Base-by-base conservation (phyloP, 176 grass and related monocot species). In the Alloteropsis semialata region DNA sequence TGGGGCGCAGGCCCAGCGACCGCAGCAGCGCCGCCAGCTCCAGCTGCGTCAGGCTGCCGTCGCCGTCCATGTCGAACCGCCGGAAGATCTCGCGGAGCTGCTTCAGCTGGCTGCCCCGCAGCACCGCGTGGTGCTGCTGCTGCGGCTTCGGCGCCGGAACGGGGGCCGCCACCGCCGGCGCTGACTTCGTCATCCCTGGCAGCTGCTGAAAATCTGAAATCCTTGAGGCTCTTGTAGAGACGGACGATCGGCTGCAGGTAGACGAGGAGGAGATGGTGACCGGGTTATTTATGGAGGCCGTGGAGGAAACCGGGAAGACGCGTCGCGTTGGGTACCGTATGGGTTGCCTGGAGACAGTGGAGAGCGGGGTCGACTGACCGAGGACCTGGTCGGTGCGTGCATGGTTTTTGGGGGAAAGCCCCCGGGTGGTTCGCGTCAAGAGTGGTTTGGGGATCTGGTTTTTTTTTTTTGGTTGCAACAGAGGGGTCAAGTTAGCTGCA, bases 21-120 rank as follows among this genome's bases (percentile, higher is more conserved):
- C 93, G 85, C 1, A 96, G 88, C 10, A 96, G 86, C 3, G 93
- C 93, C 0, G 90, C 93, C 1, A 96, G 91, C 80, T 96, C 93
- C 10, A 96, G 86, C 80, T 93, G 90, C 10, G 93, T 96, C 5
- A 96, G 83, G 66, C 86, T 89, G 45, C 93, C 93, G 62, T 96
- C 93, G 21, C 54, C 65, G 65, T 96, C 90, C 80, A 96, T 85
- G 93, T 96, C 93, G 82, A 96, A 96, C 2, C 93, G 85, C 0
- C 60, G 42, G 84, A 96, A 96, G 53, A 96, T 81, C 45, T 92
- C 88, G 0, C 93, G 91, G 3, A 96, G 80, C 76, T 96, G 90
- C 90, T 96, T 91, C 62, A 96, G 83, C 87, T 96, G 93, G 81
- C 87, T 89, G 10, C 93, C 90, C 0, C 80, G 85, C 2, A 91